Percentiles rank a stretch among this genome's conserved stretches.
Conservation (phyloP, 2,329 filamentous ascomycete species). For the Aplosporella prunicola region DNA sequence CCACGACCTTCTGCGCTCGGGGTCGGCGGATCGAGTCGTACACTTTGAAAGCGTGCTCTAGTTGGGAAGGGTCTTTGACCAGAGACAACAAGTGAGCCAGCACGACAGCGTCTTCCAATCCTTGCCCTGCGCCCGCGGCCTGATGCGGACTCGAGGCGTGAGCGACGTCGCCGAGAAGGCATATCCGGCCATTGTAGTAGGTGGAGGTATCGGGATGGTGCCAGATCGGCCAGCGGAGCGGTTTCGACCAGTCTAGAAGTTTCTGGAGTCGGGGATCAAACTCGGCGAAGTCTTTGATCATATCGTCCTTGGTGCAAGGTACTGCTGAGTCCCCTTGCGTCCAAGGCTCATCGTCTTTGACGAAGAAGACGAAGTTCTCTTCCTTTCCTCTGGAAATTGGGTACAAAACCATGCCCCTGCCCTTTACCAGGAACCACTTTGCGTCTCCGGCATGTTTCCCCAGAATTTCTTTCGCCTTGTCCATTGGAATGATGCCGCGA, state of each 20-base stretch:
- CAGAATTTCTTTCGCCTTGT: slow-evolving; percentile 30
- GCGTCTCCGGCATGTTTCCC: slow-evolving; percentile 22
- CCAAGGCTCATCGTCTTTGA: slow-evolving; percentile 14
- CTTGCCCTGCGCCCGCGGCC: slow-evolving; percentile 47
- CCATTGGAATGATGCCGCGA: slow-evolving; percentile 24
- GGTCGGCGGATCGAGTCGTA: slow-evolving; percentile 13
- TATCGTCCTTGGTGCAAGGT: slow-evolving; percentile 16
- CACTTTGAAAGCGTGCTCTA: slow-evolving; percentile 11
- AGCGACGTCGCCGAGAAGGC: slow-evolving; percentile 39
- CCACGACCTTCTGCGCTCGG: slow-evolving; percentile 24
- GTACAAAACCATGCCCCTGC: slow-evolving; percentile 16
- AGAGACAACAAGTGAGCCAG: slow-evolving; percentile 30
- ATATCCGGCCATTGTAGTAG: slow-evolving; percentile 27
- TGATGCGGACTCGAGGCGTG: slow-evolving; percentile 48
- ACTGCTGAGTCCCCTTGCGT: slow-evolving; percentile 11
- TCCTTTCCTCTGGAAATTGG: slow-evolving; percentile 18
- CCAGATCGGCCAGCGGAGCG: slow-evolving; percentile 40
- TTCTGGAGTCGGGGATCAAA: slow-evolving; percentile 1
- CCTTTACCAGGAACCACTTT: slow-evolving; percentile 21
- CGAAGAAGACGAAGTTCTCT: slow-evolving; percentile 19
- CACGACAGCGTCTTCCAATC: slow-evolving; percentile 45
- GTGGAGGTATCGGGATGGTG: slow-evolving; percentile 35
- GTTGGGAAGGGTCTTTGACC: background rate
- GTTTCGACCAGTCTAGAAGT: slow-evolving; percentile 20
- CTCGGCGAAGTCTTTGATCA: slow-evolving; percentile 18